Conservation (phyloP, 768 basidiomycete species). For the Lepiota brunneoincarnata region DNA sequence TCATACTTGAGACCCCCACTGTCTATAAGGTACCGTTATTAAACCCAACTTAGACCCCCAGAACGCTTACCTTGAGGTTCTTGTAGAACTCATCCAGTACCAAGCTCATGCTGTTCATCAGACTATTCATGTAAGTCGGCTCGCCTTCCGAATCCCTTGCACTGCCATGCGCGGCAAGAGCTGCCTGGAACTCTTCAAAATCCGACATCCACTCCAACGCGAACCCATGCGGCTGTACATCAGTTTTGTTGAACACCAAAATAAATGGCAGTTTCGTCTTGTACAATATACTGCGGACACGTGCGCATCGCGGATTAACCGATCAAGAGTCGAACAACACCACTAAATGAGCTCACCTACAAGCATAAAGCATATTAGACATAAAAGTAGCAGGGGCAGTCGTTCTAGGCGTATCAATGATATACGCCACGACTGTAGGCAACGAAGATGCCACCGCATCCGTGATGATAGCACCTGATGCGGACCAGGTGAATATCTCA, state of each 20-base stretch:
- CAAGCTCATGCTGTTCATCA: constrained; percentile 99
- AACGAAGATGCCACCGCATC: constrained; percentile 92
- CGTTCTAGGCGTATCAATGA: constrained; percentile 96
- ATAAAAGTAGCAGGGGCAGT: constrained; percentile 97
- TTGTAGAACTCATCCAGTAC: constrained; percentile 99
- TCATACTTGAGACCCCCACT: constrained; percentile 94
- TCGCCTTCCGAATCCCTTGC: constrained; percentile 80
- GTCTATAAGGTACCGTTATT: constrained; percentile 45
- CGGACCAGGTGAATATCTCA: constrained; percentile 99
- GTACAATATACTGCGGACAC: constrained; percentile 75
- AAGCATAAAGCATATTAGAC: constrained; percentile 99
- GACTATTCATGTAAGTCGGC: constrained; percentile 95
- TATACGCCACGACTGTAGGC: constrained; percentile 93
- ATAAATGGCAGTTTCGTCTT: constrained; percentile 98
- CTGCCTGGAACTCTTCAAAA: constrained; percentile 92
- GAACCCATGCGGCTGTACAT: constrained; percentile 86
- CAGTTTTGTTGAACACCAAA: constrained; percentile 98
- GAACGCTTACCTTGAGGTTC: constrained; percentile 72
- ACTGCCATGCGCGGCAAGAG: constrained; percentile 69
- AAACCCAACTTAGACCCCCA: background rate
- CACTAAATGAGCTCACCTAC: constrained; percentile 56
- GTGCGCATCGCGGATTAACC: too few relatives aligned
- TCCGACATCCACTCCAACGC: constrained; percentile 98
- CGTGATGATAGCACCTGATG: constrained; percentile 97
- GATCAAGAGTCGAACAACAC: constrained; percentile 1